A percentile compares a stretch with the other conserved stretches of the same genome.
Conservation (phyloP, 2,329 filamentous ascomycete genomes). For the Setomelanomma holmii region DNA sequence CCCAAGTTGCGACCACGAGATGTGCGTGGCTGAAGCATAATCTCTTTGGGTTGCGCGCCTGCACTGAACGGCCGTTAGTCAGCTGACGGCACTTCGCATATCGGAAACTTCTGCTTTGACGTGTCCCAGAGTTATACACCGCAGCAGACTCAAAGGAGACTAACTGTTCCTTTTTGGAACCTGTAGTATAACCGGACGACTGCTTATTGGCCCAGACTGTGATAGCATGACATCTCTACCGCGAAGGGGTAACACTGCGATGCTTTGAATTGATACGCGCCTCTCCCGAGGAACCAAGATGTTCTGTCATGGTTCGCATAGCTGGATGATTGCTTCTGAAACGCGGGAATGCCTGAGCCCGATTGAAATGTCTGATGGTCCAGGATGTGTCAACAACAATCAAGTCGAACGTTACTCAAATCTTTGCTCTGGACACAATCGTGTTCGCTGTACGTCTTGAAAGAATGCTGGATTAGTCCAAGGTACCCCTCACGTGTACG, state of each 20-base stretch:
- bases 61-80: background rate
- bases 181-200: too few relatives aligned
- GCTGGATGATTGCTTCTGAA: constrained; percentile 4
- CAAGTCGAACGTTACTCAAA: too few relatives aligned
- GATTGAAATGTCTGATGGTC: constrained; percentile 1
- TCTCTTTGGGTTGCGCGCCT: too few relatives aligned
- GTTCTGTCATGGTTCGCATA: constrained; percentile 7
- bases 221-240: constrained; percentile 4
- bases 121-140: background rate
- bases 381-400: background rate
- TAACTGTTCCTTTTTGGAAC: background rate
- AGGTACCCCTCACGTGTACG: too few relatives aligned
- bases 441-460: too few relatives aligned
- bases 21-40: background rate
- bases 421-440: too few relatives aligned
- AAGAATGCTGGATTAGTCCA: too few relatives aligned
- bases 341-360: constrained; percentile 2
- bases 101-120: constrained; percentile 3
- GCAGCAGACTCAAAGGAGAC: background rate
- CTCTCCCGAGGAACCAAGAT: background rate
- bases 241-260: too few relatives aligned
- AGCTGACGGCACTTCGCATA: constrained; percentile 1
- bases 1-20: too few relatives aligned
- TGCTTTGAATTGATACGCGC: background rate
- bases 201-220: too few relatives aligned